A percentile compares a stretch with the other conserved stretches of the same genome.
phyloP scores from a whole-genome alignment of 495 filamentous ascomycete genomes.

The Durotheca rogersii region DNA sequence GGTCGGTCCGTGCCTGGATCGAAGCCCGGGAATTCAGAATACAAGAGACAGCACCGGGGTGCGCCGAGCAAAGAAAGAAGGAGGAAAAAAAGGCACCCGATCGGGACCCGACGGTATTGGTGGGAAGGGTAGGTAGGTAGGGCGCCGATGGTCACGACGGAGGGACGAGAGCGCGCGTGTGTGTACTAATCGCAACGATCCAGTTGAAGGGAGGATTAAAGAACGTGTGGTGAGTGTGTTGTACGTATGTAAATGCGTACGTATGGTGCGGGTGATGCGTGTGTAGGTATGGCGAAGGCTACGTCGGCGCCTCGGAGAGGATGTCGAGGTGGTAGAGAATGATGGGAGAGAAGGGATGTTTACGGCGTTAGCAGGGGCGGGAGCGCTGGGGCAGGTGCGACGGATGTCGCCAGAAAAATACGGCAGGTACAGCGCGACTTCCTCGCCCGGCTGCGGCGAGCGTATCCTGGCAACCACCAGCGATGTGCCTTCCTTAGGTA shows the following conservation, averaged over 20 bases:
- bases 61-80: background rate
- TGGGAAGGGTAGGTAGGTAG: background rate
- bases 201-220: background rate
- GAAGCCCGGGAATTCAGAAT: background rate
- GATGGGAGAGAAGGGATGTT: no score
- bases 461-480: no score
- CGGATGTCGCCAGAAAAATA: background rate
- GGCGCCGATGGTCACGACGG: background rate
- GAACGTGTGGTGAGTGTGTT: background rate
- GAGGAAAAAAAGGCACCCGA: background rate
- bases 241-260: background rate
- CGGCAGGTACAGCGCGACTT: background rate
- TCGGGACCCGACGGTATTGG: background rate
- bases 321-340: no score
- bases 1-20: constrained; percentile 3
- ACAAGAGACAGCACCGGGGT: background rate
- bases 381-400: no score
- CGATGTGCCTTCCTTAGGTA: background rate
- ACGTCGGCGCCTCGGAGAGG: no score
- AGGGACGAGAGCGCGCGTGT: no score
- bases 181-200: no score
- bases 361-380: no score
- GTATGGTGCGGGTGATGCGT: no score
- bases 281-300: no score
- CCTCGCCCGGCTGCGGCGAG: no score